Conservation (phyloP, 2,329 filamentous ascomycete species). For the Rhinocladiella similis region DNA sequence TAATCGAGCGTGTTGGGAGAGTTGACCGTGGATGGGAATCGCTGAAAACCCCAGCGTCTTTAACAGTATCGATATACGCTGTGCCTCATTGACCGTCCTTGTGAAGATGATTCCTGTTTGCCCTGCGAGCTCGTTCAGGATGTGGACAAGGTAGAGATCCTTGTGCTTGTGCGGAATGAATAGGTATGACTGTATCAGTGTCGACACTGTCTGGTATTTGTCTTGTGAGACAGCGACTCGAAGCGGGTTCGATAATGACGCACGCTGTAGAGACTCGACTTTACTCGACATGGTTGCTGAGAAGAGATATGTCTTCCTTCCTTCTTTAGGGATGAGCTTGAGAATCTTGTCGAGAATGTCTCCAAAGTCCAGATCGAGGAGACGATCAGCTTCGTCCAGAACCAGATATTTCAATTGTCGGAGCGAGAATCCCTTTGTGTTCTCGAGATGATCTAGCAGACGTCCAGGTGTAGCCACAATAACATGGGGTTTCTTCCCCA, state of each 20-base stretch:
- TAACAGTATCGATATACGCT: slow-evolving; percentile 79
- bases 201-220: slow-evolving; percentile 90
- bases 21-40: slow-evolving; percentile 88
- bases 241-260: slow-evolving; percentile 80
- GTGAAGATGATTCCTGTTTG: slow-evolving; percentile 88
- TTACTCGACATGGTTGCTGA: slow-evolving; percentile 93
- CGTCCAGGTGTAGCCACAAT: slow-evolving; percentile 89
- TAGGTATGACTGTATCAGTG: slow-evolving; percentile 80
- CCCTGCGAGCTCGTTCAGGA: slow-evolving; percentile 84
- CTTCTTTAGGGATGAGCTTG: slow-evolving; percentile 77
- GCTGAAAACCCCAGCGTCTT: slow-evolving; percentile 83
- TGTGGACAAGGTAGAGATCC: slow-evolving; percentile 82
- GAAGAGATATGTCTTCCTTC: slow-evolving; percentile 80
- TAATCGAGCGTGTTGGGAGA: slow-evolving; percentile 82
- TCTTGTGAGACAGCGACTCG: slow-evolving; percentile 77
- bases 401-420: slow-evolving; percentile 82
- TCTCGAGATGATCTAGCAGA: slow-evolving; percentile 87
- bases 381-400: slow-evolving; percentile 90
- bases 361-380: slow-evolving; percentile 92
- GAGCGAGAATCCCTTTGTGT: slow-evolving; percentile 93
- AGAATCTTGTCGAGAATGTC: slow-evolving; percentile 91
- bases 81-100: slow-evolving; percentile 86
- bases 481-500: slow-evolving; percentile 95
- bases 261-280: slow-evolving; percentile 87
- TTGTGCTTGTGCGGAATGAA: slow-evolving; percentile 86